Evolutionary conservation across 2,329 filamentous ascomycete genomes (phyloP).

Genomic region (Ilyonectria robusta): DNA sequence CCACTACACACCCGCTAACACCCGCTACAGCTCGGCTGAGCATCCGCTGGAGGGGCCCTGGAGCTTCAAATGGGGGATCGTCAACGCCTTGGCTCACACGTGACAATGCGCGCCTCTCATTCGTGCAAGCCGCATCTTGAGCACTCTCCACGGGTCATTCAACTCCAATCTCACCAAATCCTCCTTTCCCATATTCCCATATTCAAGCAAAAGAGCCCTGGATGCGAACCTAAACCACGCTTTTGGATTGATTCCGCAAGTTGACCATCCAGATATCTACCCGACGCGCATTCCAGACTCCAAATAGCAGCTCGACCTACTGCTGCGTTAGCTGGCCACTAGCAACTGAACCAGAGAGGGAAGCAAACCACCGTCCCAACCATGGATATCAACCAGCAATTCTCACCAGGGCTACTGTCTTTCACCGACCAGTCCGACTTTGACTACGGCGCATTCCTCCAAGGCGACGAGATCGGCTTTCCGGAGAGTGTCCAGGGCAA

Average conservation of each 20-base stretch:
- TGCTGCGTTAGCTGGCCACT: background rate
- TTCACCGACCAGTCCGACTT: slow-evolving; percentile 53
- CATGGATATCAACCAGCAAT: slow-evolving; percentile 51
- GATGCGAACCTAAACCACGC: slow-evolving; percentile 4
- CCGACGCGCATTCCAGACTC: background rate
- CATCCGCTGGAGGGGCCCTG: background rate
- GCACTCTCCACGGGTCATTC: slow-evolving; percentile 13
- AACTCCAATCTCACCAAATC: slow-evolving; percentile 30
- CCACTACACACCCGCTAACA: background rate
- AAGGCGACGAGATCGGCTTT: slow-evolving; percentile 46
- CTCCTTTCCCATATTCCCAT: background rate
- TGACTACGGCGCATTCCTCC: slow-evolving; percentile 58
- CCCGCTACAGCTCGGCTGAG: background rate
- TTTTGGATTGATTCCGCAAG: background rate
- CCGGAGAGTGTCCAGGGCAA: slow-evolving; percentile 36
- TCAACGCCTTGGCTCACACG: slow-evolving; percentile 37
- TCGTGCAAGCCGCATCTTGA: slow-evolving; percentile 32
- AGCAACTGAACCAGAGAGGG: background rate
- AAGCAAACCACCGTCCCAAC: background rate
- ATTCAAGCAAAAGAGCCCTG: background rate
- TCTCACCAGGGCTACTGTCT: slow-evolving; percentile 48
- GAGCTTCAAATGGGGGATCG: slow-evolving; percentile 30
- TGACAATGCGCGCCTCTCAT: slow-evolving; percentile 40
- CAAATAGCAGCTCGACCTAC: background rate
- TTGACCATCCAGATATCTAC: background rate